Evolutionary conservation across 371 early-diverging fungal species (phyloP), one percentile per base, ranked within the genome.

Genomic region (Phascolomyces articulosus): DNA sequence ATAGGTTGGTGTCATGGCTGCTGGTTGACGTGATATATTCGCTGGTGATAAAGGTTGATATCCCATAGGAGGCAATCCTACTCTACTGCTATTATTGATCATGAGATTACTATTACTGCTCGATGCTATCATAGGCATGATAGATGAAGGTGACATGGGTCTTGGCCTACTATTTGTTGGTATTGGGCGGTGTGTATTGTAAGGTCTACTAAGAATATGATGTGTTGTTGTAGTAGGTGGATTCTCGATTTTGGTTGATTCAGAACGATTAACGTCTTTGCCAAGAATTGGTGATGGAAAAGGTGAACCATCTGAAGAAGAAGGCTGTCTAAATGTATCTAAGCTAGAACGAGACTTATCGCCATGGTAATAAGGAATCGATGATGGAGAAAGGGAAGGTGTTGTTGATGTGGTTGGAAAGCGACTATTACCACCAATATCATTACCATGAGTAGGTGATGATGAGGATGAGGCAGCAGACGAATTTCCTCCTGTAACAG

Each of bases 341-440:
- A 41, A 29, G 29, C 56, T 56, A 3, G 56, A 18, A 29, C 56
- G 27, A 0, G 56, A 56, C 31, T 31, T 10, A 31, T 48, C 48
- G 4, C 15, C 15, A 44, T 44, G 34, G 24, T 21, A 34, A 40
- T 20, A 26, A 23, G 48, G 47, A 21, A 48, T 31, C 26, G 62
- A 51, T 34, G 53, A 8, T 20, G 60, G 44, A 44, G 44, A 44
- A 15, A 44, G n/a, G 23, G 60, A 27, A 44, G 60, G 34, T 21
- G 51, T 24, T 61, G 55, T 27, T 63, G 41, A 24, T 62, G 55
- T 24, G 6, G 38, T 38, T 38, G 38, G n/a, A n/a, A n/a, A n/a
- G n/a, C n/a, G n/a, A n/a, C n/a, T n/a, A n/a, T n/a, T n/a, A n/a
- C n/a, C n/a, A n/a, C 11, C 2, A 34, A 34, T 34, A 2, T 11